Conservation (phyloP, 495 filamentous ascomycete genomes). For the Massariosphaeria phaeospora region DNA sequence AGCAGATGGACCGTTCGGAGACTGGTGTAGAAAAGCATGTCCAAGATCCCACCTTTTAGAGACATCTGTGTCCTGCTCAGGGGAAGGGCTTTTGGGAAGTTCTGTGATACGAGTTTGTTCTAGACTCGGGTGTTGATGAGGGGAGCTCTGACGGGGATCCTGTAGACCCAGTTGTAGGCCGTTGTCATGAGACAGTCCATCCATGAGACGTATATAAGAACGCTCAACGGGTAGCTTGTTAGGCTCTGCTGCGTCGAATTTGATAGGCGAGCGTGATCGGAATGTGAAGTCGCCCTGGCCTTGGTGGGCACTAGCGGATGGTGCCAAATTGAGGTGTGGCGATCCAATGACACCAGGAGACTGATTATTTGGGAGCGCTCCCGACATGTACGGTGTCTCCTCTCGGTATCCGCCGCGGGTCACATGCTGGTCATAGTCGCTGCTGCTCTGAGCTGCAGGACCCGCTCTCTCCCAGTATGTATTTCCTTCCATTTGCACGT, state of each 20-base stretch:
- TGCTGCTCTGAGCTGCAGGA: background rate
- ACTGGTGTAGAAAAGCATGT: slow-evolving; percentile 8
- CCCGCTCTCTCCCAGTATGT: background rate
- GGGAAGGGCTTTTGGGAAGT: background rate
- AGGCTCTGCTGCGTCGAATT: background rate
- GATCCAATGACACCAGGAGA: background rate
- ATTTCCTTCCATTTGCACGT: slow-evolving; percentile 1
- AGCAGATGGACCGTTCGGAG: background rate
- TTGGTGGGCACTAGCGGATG: background rate
- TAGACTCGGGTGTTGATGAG: background rate
- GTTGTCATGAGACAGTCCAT: slow-evolving; percentile 6
- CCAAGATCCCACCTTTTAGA: background rate
- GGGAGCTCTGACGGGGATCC: slow-evolving; percentile 9
- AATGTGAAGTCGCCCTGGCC: slow-evolving; percentile 1
- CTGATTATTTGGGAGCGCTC: background rate
- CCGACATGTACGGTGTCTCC: slow-evolving; percentile 8
- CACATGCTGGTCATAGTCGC: background rate
- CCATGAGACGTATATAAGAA: slow-evolving; percentile 24
- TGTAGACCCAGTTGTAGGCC: slow-evolving; percentile 2
- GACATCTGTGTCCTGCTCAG: background rate
- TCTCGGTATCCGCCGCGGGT: background rate
- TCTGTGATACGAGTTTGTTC: background rate
- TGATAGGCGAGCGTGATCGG: background rate
- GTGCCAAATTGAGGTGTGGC: background rate
- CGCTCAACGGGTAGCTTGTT: background rate